Percentiles rank a stretch among this genome's conserved stretches.
Evolutionary conservation across 2,329 filamentous ascomycete genomes (phyloP).

Genomic region (Falciphora oryzae): DNA sequence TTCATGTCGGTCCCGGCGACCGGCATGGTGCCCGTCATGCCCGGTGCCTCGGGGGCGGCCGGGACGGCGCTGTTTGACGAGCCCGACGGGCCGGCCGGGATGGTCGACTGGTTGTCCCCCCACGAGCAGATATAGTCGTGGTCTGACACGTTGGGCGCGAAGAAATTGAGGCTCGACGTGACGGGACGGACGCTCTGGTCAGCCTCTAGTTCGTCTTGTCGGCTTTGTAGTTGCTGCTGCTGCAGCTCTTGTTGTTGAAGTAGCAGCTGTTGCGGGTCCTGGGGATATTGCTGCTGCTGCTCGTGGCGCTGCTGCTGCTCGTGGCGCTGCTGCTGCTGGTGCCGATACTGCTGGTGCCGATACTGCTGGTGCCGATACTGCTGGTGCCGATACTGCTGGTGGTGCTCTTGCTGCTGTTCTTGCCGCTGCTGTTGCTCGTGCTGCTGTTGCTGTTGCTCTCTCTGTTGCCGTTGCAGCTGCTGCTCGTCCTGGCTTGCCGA

Average conservation of each 20-base stretch:
- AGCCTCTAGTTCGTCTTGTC: constrained; percentile 13
- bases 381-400: not conserved
- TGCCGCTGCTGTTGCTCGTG: constrained; percentile 9
- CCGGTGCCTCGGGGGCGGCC: too few relatives aligned
- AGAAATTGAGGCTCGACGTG: constrained; percentile 51
- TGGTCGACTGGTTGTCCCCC: constrained; percentile 24
- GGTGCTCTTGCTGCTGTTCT: not conserved
- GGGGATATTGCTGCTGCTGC: not conserved
- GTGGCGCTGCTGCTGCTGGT: too few relatives aligned
- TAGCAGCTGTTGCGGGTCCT: constrained; percentile 11
- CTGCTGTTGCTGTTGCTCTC: not conserved
- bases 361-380: too few relatives aligned
- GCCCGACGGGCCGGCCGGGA: constrained; percentile 9
- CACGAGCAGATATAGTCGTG: constrained; percentile 44
- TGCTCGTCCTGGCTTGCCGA: not conserved
- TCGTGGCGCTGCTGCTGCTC: constrained; percentile 2
- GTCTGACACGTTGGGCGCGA: constrained; percentile 42
- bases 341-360: not conserved
- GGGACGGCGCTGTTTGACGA: not conserved
- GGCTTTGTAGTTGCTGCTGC: not conserved
- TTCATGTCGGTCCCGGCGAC: not conserved
- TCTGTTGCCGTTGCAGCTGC: not conserved
- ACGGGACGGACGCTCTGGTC: constrained; percentile 34
- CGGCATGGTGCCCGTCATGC: not conserved
- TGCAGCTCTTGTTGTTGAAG: constrained; percentile 16